These are phyloP conservation scores for Cercospora janseana DNA, from an alignment of 2,329 filamentous ascomycete genomes.

Conservation along the genomic window DNA sequence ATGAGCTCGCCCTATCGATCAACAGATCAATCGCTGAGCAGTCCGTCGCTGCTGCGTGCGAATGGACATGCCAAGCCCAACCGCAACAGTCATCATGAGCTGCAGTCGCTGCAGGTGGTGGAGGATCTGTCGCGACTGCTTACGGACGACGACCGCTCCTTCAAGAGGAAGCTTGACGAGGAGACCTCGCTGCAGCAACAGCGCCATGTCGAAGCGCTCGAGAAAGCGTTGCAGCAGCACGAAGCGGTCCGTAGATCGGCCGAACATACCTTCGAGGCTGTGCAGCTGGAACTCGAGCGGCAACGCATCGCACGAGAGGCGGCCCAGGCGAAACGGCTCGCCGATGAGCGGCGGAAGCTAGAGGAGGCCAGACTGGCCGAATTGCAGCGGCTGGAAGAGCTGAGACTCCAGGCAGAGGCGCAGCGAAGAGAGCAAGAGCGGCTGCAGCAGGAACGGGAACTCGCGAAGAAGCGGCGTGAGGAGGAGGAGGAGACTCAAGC, in stretches of 20 bases:
- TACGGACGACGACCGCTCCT: constrained; percentile 21
- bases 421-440: constrained; percentile 14
- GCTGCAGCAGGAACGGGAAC: constrained; percentile 11
- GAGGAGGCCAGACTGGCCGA: constrained; percentile 14
- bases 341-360: constrained; percentile 20
- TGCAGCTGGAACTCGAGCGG: constrained; percentile 21
- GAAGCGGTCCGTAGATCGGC: constrained; percentile 22
- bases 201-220: constrained; percentile 24
- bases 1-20: constrained; percentile 23
- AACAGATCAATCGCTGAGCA: constrained; percentile 18
- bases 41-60: constrained; percentile 16
- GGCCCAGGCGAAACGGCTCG: constrained; percentile 15
- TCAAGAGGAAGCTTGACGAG: constrained; percentile 24
- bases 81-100: constrained; percentile 9
- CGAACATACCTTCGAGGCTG: constrained; percentile 18
- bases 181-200: constrained; percentile 20
- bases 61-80: constrained; percentile 13
- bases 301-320: constrained; percentile 18
- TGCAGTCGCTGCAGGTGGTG: constrained; percentile 11
- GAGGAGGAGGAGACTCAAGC: constrained; percentile 12
- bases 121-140: constrained; percentile 23
- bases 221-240: constrained; percentile 23
- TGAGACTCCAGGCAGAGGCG: constrained; percentile 16
- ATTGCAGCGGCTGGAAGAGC: constrained; percentile 7
- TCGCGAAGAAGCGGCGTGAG: constrained; percentile 5